Conservation (phyloP, 192 early-diverging fungal genomes). For the Coemansia sp. region DNA sequence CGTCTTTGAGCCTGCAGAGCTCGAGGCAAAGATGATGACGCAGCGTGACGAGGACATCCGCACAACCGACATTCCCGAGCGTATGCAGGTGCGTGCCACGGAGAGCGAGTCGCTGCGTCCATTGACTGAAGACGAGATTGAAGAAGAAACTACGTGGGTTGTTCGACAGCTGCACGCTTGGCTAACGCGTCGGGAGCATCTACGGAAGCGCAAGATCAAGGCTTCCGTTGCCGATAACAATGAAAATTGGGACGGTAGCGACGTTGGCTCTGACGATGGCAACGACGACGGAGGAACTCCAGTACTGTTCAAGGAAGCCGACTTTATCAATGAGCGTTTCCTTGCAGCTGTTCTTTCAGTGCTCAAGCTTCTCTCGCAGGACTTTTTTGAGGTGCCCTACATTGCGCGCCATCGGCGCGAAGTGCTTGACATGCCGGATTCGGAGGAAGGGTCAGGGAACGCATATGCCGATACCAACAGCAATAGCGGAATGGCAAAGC, state of each 20-base stretch:
- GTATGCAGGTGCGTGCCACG: constrained; percentile 73
- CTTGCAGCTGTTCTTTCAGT: constrained; percentile 59
- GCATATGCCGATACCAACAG: constrained; percentile 28
- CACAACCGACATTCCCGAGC: constrained; percentile 85
- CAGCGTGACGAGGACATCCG: constrained; percentile 89
- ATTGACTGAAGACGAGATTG: constrained; percentile 61
- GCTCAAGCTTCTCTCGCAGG: constrained; percentile 69
- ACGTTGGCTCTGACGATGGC: not conserved
- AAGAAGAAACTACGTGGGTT: constrained; percentile 65
- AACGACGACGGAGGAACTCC: constrained; percentile 1
- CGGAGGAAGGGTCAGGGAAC: constrained; percentile 3
- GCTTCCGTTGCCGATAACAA: not conserved
- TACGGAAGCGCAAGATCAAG: not conserved
- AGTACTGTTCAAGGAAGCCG: constrained; percentile 34
- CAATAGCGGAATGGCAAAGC: constrained; percentile 30
- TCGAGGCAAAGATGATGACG: constrained; percentile 87
- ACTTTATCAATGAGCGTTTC: constrained; percentile 49
- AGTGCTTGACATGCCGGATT: constrained; percentile 61
- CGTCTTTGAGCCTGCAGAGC: constrained; percentile 79
- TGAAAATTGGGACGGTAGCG: constrained; percentile 1
- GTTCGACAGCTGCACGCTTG: constrained; percentile 44
- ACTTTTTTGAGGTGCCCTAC: constrained; percentile 90
- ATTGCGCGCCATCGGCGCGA: constrained; percentile 85
- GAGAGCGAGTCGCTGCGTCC: constrained; percentile 35
- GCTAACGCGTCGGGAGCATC: constrained; percentile 20